phyloP scores from a whole-genome alignment of 768 basidiomycete species.

The Tylopilus plumbeoviolaceoides region DNA sequence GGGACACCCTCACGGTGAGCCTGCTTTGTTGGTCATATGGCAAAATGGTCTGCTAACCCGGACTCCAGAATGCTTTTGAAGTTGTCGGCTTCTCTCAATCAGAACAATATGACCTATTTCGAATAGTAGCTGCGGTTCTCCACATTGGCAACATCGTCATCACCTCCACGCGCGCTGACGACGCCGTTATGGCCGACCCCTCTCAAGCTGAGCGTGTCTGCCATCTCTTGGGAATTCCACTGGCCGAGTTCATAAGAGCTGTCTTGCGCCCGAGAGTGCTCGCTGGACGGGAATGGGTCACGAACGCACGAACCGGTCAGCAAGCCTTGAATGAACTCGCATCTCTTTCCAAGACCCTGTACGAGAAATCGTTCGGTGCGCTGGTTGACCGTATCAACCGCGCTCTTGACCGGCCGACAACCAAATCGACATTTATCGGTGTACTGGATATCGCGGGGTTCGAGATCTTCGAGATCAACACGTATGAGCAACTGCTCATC shows the following conservation, averaged over 20 bases:
- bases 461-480: slow-evolving; percentile 93
- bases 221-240: slow-evolving; percentile 84
- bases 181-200: slow-evolving; percentile 71
- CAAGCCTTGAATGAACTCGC: slow-evolving; percentile 93
- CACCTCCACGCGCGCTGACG: slow-evolving; percentile 72
- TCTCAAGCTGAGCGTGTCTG: slow-evolving; percentile 88
- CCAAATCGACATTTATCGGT: slow-evolving; percentile 92
- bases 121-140: slow-evolving; percentile 88
- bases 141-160: slow-evolving; percentile 94
- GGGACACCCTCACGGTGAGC: slow-evolving; percentile 68
- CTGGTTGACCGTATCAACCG: slow-evolving; percentile 94
- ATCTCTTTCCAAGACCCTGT: slow-evolving; percentile 89
- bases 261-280: slow-evolving; percentile 87
- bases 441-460: slow-evolving; percentile 99
- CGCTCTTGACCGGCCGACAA: slow-evolving; percentile 88
- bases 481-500: slow-evolving; percentile 96
- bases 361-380: slow-evolving; percentile 93
- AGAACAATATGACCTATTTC: slow-evolving; percentile 91
- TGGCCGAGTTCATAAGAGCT: slow-evolving; percentile 83
- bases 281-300: slow-evolving; percentile 96
- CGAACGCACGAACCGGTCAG: slow-evolving; percentile 84
- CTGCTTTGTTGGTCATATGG: background rate
- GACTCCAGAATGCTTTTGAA: slow-evolving; percentile 62
- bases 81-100: slow-evolving; percentile 80
- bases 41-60: slow-evolving; percentile 5